Evolutionary conservation across 2,329 filamentous ascomycete species (phyloP), one percentile per base, ranked within the genome.

Genomic region (Aspergillus fructus): DNA sequence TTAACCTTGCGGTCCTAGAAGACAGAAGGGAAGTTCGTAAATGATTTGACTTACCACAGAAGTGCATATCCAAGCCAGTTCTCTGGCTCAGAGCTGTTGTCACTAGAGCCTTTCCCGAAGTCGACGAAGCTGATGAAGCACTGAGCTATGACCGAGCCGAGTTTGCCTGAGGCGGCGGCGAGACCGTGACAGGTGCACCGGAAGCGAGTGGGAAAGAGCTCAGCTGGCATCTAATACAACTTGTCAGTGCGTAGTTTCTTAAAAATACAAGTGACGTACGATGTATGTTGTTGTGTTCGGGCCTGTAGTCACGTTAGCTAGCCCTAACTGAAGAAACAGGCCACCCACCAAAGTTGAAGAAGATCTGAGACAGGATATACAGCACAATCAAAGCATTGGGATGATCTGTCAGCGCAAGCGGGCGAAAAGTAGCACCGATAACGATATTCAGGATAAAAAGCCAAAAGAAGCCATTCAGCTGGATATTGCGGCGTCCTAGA

Each of bases 181-280:
- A 81, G 76, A 21, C 79, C 79, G 61, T 81, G 78, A 57, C 74
- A 78, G 2, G 76, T 77, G 59, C 75, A 77, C 9, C 79, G 74
- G 58, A 80, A 81, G 21, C 74, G 69, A 0, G 79, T 81, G 1
- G 79, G 79, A 56, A 81, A 82, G 41, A 80, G 71, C 58, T 81
- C 79, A 4, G 78, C 78, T 4, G 79, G 75, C 21, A 80, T 52
- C 59, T 62, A 43, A 33, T 33, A 15, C 23, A n/a, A n/a, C 5
- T 37, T 39, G 33, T 55, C 15, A 45, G 23, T 34, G 24, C 15
- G 1, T 15, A 5, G 33, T 34, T 8, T 15, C 1, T 37, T 4
- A 37, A n/a, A 15, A 7, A n/a, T 13, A 37, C 39, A 30, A 9
- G 8, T 0, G 3, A 49, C 59, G 24, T 49, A 62, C 76, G 59